These are phyloP conservation scores for Nemophila menziesii DNA, from an alignment of 257 asterid genomes.

Conservation along the genomic window DNA sequence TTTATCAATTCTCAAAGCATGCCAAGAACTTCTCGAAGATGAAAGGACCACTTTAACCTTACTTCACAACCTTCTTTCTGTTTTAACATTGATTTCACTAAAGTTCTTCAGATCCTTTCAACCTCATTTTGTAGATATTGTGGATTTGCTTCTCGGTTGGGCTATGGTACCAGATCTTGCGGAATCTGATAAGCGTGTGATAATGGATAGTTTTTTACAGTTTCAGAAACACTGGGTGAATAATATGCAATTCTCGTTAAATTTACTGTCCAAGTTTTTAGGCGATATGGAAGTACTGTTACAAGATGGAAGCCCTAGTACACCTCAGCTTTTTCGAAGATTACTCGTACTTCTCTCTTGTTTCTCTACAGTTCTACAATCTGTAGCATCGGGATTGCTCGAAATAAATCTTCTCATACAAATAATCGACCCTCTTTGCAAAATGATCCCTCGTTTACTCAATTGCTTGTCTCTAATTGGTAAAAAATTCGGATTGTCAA, in stretches of 20 bases:
- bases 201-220: conserved; percentile 93
- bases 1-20: conserved; percentile 82
- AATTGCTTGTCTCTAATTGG: conserved; percentile 78
- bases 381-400: conserved; percentile 94
- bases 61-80: conserved; percentile 63
- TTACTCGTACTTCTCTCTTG: conserved; percentile 67
- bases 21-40: conserved; percentile 96
- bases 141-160: conserved; percentile 98
- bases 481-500: conserved; percentile 87
- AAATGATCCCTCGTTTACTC: conserved; percentile 70
- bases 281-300: conserved; percentile 92
- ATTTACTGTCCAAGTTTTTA: conserved; percentile 81
- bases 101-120: conserved; percentile 89
- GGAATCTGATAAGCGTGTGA: conserved; percentile 66
- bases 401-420: conserved; percentile 82
- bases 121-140: conserved; percentile 90
- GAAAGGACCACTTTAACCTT: conserved; percentile 85
- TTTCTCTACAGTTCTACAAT: conserved; percentile 84
- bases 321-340: conserved; percentile 76
- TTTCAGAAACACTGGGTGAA: conserved; percentile 98
- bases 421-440: conserved; percentile 71
- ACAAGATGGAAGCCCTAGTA: conserved; percentile 80
- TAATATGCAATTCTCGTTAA: conserved; percentile 86
- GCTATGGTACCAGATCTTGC: conserved; percentile 77
- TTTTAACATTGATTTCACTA: conserved; percentile 65